Conservation (phyloP, 768 basidiomycete genomes). For the Lyophyllum semitale region DNA sequence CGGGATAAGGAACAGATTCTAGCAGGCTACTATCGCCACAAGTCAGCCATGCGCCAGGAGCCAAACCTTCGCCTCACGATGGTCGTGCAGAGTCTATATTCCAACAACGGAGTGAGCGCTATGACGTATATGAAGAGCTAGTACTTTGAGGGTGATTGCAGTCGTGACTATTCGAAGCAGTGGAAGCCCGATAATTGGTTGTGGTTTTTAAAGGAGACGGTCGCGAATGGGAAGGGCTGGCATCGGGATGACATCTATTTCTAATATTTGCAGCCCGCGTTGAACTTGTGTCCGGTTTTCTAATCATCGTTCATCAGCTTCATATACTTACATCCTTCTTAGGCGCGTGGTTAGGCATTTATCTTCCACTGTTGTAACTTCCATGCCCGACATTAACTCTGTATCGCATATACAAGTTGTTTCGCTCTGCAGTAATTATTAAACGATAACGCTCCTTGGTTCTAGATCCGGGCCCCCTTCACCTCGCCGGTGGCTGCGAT, state of each 20-base stretch:
- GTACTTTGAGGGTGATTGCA: conserved; percentile 4
- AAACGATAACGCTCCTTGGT: no score
- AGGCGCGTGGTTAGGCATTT: no score
- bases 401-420: no score
- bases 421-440: no score
- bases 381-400: no score
- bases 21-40: not conserved
- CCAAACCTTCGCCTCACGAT: not conserved
- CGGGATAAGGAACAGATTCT: not conserved
- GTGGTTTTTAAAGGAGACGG: not conserved
- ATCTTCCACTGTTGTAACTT: no score
- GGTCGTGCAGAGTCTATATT: not conserved
- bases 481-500: no score
- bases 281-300: no score
- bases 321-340: no score
- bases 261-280: no score
- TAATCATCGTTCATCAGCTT: no score
- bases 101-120: not conserved
- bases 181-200: conserved; percentile 2
- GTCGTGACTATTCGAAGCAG: not conserved
- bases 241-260: not conserved
- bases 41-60: not conserved
- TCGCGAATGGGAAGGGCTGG: conserved; percentile 1
- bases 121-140: not conserved
- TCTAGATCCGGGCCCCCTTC: no score